Evolutionary conservation across 2,329 filamentous ascomycete species (phyloP).

Genomic region (Septoria linicola): DNA sequence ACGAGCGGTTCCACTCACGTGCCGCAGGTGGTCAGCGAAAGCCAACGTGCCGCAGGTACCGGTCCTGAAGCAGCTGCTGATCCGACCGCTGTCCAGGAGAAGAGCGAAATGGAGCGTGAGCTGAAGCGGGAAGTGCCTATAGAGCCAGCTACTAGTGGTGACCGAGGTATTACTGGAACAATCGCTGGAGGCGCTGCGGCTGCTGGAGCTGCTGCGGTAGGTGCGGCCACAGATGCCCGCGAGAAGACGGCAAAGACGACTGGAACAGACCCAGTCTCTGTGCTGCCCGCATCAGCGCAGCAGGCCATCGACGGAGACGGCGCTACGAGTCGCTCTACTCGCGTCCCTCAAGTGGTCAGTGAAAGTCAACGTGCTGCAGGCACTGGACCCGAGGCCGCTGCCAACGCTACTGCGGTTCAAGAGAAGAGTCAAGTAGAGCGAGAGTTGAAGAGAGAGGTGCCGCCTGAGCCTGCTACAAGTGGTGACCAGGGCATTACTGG

Average conservation of each 20-base stretch:
- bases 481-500: background rate
- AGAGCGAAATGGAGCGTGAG: conserved; percentile 63
- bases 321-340: too few species aligned
- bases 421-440: conserved; percentile 58
- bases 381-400: conserved; percentile 65
- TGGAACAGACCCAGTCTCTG: conserved; percentile 50
- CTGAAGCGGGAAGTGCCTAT: conserved; percentile 62
- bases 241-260: conserved; percentile 39
- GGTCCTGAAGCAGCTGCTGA: conserved; percentile 67
- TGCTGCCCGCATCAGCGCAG: conserved; percentile 42
- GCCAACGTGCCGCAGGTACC: conserved; percentile 63
- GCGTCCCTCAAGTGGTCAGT: conserved; percentile 63
- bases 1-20: conserved; percentile 34
- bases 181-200: conserved; percentile 37
- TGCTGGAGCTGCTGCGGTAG: conserved; percentile 41
- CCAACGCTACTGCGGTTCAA: conserved; percentile 55
- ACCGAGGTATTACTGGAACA: background rate
- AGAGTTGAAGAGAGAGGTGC: conserved; percentile 66
- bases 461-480: conserved; percentile 29
- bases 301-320: conserved; percentile 39
- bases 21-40: conserved; percentile 67
- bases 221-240: conserved; percentile 37
- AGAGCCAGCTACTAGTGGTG: conserved; percentile 11
- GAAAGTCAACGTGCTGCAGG: conserved; percentile 68
- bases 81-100: conserved; percentile 51